phyloP scores from a whole-genome alignment of 169 alveolate species.

The Babesia ovata region DNA sequence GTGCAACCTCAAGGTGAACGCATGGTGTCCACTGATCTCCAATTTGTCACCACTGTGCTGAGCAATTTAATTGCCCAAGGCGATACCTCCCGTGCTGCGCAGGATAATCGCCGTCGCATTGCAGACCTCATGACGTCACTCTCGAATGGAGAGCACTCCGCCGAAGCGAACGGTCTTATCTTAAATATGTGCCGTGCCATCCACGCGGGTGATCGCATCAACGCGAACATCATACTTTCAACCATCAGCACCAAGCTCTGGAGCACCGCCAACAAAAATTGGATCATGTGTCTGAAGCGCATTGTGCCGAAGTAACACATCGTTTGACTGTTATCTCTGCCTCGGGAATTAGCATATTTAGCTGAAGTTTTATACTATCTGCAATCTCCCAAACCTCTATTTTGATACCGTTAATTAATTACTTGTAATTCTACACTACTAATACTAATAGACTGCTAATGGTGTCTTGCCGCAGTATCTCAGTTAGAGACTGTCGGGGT shows the following conservation, averaged over 20 bases:
- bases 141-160: slow-evolving; percentile 73
- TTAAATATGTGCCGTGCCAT: slow-evolving; percentile 74
- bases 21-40: slow-evolving; percentile 65
- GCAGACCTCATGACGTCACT: slow-evolving; percentile 75
- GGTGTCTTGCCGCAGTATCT: too few species aligned
- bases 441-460: too few species aligned
- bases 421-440: too few species aligned
- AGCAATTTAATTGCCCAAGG: slow-evolving; percentile 58
- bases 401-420: too few species aligned
- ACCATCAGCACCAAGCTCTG: slow-evolving; percentile 81
- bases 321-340: neutral
- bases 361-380: neutral
- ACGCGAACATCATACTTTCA: slow-evolving; percentile 76
- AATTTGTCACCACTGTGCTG: slow-evolving; percentile 59
- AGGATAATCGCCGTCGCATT: slow-evolving; percentile 69
- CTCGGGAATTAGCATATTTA: too few species aligned
- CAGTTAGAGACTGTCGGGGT: too few species aligned
- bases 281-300: slow-evolving; percentile 83
- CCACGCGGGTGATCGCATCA: slow-evolving; percentile 73
- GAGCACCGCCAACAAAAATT: slow-evolving; percentile 79
- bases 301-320: slow-evolving; percentile 70
- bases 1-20: slow-evolving; percentile 69
- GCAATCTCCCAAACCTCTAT: neutral
- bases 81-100: slow-evolving; percentile 66
- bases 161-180: slow-evolving; percentile 74